Evolutionary conservation across 306 rosid species (phyloP).

Genomic region (Dalbergia cochinchinensis): DNA sequence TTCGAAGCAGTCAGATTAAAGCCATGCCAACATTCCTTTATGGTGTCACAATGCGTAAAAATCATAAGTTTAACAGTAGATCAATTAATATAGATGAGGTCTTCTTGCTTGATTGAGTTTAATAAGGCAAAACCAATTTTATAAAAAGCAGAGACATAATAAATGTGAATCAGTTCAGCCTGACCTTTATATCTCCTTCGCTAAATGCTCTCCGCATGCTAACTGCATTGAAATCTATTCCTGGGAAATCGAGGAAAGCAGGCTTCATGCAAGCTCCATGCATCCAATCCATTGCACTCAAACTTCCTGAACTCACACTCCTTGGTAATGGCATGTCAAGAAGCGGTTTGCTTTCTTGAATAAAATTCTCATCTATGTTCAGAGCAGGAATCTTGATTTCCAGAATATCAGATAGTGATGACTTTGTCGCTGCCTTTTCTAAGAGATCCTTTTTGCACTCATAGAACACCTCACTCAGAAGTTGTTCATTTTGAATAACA

Average conservation of each 20-base stretch:
- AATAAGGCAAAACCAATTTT: too few relatives aligned
- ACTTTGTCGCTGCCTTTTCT: constrained; percentile 68
- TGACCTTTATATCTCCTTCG: constrained; percentile 96
- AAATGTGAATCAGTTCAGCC: constrained; percentile 40
- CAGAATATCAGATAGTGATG: constrained; percentile 64
- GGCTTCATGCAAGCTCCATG: constrained; percentile 65
- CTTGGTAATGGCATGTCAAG: constrained; percentile 62
- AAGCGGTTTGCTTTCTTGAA: constrained; percentile 63
- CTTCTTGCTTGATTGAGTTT: constrained; percentile 10
- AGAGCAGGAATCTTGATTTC: constrained; percentile 71
- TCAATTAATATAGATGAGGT: not conserved
- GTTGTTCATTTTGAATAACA: constrained; percentile 80
- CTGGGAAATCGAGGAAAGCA: constrained; percentile 71
- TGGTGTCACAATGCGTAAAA: not conserved
- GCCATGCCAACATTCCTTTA: constrained; percentile 17
- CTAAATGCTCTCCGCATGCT: constrained; percentile 92
- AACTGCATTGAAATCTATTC: constrained; percentile 65
- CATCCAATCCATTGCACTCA: constrained; percentile 83
- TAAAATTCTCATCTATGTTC: constrained; percentile 53
- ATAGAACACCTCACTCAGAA: constrained; percentile 80
- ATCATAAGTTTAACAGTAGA: not conserved
- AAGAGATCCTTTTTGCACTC: constrained; percentile 83
- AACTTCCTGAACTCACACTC: constrained; percentile 74
- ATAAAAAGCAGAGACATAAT: too few relatives aligned
- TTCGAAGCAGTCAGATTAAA: constrained; percentile 3